Percentiles rank a stretch among this genome's conserved stretches.
These are phyloP conservation scores for Ensete glaucum DNA, from an alignment of 176 grass and related monocot species.

Conservation along the genomic window DNA sequence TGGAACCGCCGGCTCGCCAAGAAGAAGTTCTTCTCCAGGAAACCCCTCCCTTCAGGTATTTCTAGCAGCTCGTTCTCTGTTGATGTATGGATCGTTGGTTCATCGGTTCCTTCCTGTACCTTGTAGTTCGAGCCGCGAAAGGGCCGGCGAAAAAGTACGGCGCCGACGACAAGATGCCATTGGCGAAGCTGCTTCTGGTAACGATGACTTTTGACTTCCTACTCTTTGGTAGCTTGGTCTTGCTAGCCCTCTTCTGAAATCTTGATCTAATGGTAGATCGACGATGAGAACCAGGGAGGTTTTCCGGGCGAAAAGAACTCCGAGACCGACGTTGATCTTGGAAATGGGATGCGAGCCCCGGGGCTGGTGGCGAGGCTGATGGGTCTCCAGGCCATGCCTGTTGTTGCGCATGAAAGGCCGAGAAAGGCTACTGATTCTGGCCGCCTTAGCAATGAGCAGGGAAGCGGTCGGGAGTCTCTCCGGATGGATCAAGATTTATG, in stretches of 20 bases:
- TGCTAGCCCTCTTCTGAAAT: not conserved
- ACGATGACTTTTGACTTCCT: too few species aligned
- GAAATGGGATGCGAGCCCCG: conserved; percentile 24
- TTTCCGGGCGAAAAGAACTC: conserved; percentile 4
- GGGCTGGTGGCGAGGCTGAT: conserved; percentile 84
- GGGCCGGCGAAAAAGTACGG: conserved; percentile 8
- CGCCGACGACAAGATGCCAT: conserved; percentile 11
- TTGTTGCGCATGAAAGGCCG: conserved; percentile 12
- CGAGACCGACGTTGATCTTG: not conserved
- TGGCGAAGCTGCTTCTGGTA: conserved; percentile 26
- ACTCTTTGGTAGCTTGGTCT: not conserved
- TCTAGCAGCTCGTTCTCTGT: conserved; percentile 30
- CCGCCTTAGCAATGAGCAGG: not conserved
- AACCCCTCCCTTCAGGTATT: conserved; percentile 40
- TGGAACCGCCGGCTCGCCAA: conserved; percentile 73
- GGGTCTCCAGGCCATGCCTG: conserved; percentile 79
- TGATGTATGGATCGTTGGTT: conserved; percentile 17
- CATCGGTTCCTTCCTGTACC: not conserved
- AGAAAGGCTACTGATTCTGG: conserved; percentile 18
- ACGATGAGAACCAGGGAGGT: conserved; percentile 29
- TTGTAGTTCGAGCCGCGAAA: conserved; percentile 11
- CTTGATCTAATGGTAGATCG: conserved; percentile 11
- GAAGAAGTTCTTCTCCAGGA: conserved; percentile 30
- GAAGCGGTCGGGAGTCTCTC: not conserved
- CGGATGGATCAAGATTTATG: conserved; percentile 15